Conservation (phyloP, 1,284 basidiomycete species). For the Sanghuangporus baumii region DNA sequence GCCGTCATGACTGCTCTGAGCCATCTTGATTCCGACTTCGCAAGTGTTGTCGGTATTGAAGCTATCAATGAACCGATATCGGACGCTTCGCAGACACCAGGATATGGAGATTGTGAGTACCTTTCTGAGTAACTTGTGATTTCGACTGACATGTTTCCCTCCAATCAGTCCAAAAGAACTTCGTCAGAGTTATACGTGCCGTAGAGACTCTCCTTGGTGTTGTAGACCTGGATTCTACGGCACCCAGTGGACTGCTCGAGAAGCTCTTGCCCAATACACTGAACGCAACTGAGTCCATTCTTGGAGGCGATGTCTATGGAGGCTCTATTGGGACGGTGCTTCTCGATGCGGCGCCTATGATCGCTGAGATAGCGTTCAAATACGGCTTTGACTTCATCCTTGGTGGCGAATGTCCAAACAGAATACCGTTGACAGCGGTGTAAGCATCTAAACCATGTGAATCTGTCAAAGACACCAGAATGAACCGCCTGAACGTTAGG, state of each 20-base stretch:
- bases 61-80: slow-evolving; percentile 74
- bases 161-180: slow-evolving; percentile 58
- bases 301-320: slow-evolving; percentile 26
- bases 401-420: slow-evolving; percentile 22
- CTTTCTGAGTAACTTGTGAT: background rate
- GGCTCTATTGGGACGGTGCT: slow-evolving; percentile 40
- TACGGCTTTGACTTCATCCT: slow-evolving; percentile 29
- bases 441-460: slow-evolving; percentile 22
- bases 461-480: background rate
- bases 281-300: slow-evolving; percentile 7
- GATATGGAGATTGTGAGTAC: slow-evolving; percentile 56
- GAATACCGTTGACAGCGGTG: slow-evolving; percentile 45
- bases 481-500: slow-evolving; percentile 30
- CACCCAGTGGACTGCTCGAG: slow-evolving; percentile 2
- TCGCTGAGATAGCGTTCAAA: slow-evolving; percentile 37
- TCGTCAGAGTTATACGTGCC: slow-evolving; percentile 60
- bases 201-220: slow-evolving; percentile 61
- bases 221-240: slow-evolving; percentile 2
- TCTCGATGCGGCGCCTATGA: slow-evolving; percentile 42
- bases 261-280: slow-evolving; percentile 19
- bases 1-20: slow-evolving; percentile 68
- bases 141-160: slow-evolving; percentile 1
- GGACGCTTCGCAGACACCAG: slow-evolving; percentile 59
- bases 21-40: slow-evolving; percentile 64
- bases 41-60: slow-evolving; percentile 62